Evolutionary conservation across 148 eudicot genomes (phyloP).

Genomic region (Chenopodium album): DNA sequence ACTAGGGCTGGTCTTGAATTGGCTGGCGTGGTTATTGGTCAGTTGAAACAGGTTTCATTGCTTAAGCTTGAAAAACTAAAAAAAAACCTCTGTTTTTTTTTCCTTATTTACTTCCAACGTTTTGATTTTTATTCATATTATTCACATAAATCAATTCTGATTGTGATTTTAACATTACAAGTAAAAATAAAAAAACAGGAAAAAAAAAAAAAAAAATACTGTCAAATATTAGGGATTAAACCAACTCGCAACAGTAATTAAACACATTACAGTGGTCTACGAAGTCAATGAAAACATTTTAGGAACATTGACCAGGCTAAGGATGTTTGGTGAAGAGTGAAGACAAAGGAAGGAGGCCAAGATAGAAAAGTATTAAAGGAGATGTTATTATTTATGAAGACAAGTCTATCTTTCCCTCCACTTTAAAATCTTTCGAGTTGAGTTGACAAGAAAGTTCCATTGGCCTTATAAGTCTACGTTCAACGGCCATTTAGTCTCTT

Average conservation of each 20-base stretch:
- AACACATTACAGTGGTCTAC: background rate
- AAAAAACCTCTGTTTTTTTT: too few species aligned
- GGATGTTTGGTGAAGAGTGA: conserved; percentile 7
- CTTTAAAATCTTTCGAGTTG: background rate
- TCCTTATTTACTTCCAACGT: too few species aligned
- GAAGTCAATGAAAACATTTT: background rate
- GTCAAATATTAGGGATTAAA: background rate
- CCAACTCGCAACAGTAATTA: too few species aligned
- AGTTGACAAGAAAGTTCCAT: conserved; percentile 2
- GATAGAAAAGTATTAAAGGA: background rate
- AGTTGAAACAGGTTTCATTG: too few species aligned
- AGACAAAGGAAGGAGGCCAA: background rate
- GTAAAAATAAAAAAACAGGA: too few species aligned
- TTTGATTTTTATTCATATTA: too few species aligned
- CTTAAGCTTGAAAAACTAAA: too few species aligned
- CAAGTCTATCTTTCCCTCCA: conserved; percentile 4
- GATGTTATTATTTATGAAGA: background rate
- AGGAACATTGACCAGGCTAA: background rate
- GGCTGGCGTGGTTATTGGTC: too few species aligned
- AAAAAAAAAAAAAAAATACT: too few species aligned
- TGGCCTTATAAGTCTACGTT: background rate
- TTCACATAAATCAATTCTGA: too few species aligned
- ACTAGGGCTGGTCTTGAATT: too few species aligned
- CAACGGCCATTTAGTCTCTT: background rate
- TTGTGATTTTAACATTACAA: too few species aligned